A percentile compares a stretch with the other conserved stretches of the same genome.
Conservation (phyloP, 176 grass and related monocot species). For the Melocanna baccifera region DNA sequence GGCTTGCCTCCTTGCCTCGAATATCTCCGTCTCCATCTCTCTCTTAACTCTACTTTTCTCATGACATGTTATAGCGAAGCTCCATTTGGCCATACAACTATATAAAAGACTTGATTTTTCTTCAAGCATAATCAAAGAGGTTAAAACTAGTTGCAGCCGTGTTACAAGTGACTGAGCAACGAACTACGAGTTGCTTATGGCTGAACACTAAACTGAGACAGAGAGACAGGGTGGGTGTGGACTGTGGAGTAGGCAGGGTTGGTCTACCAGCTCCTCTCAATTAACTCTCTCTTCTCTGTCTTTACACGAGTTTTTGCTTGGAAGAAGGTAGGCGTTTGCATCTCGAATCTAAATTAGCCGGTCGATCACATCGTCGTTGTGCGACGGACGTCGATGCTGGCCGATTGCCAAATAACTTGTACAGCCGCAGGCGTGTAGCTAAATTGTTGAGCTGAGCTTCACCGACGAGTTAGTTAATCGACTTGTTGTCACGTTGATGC, state of each 20-base stretch:
- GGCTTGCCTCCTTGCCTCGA: neutral
- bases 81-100: neutral
- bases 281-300: neutral
- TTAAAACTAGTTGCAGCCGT: neutral
- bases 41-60: neutral
- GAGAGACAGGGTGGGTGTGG: neutral
- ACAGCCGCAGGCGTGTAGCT: neutral
- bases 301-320: neutral
- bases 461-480: neutral
- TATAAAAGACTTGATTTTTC: neutral
- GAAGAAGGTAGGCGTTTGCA: neutral
- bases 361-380: neutral
- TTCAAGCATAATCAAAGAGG: neutral
- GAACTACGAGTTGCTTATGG: neutral
- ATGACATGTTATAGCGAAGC: neutral
- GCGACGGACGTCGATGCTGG: neutral
- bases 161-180: neutral
- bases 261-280: conserved; percentile 16
- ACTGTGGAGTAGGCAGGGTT: neutral
- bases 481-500: neutral
- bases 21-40: neutral
- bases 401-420: neutral
- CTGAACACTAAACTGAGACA: neutral
- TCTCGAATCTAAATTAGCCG: neutral
- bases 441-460: neutral